Evolutionary conservation across 2,329 filamentous ascomycete species (phyloP).

Genomic region (Knoxdaviesia capensis): DNA sequence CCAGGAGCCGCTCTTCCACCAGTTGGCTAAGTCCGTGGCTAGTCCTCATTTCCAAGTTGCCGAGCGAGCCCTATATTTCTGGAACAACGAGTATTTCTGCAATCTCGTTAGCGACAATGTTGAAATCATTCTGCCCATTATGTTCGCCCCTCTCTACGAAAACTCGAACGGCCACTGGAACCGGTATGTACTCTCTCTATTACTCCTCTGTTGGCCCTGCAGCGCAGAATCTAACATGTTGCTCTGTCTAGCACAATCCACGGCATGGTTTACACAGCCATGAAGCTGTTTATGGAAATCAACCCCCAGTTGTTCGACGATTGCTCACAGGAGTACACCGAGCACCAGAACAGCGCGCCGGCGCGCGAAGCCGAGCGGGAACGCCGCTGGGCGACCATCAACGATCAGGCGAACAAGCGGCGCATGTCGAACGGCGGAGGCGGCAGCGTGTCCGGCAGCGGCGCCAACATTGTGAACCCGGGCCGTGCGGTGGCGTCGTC

Average conservation of each 20-base stretch:
- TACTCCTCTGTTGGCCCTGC: background rate
- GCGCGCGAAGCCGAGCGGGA: slow-evolving; percentile 64
- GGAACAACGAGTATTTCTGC: slow-evolving; percentile 99
- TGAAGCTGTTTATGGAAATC: slow-evolving; percentile 99
- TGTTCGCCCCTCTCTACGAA: slow-evolving; percentile 96
- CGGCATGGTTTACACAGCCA: slow-evolving; percentile 98
- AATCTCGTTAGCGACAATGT: slow-evolving; percentile 98
- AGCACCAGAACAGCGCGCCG: slow-evolving; percentile 84
- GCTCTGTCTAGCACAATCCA: slow-evolving; percentile 61
- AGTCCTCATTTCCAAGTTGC: slow-evolving; percentile 98
- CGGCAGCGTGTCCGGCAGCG: slow-evolving; percentile 11
- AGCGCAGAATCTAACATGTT: background rate
- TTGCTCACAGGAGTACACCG: slow-evolving; percentile 94
- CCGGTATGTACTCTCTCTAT: slow-evolving; percentile 35
- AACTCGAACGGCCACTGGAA: slow-evolving; percentile 99
- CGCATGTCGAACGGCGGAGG: slow-evolving; percentile 21
- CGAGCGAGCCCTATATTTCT: slow-evolving; percentile 93
- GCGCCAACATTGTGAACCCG: slow-evolving; percentile 12
- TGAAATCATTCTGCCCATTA: slow-evolving; percentile 93
- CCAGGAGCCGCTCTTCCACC: slow-evolving; percentile 91
- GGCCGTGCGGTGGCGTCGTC: slow-evolving; percentile 18
- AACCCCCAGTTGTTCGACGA: slow-evolving; percentile 97
- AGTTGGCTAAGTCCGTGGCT: slow-evolving; percentile 91
- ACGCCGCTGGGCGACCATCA: slow-evolving; percentile 73
- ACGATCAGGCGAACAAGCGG: slow-evolving; percentile 57